Evolutionary conservation across 306 rosid species (phyloP), one percentile per base, ranked within the genome.

Genomic region (Medicago lupulina): DNA sequence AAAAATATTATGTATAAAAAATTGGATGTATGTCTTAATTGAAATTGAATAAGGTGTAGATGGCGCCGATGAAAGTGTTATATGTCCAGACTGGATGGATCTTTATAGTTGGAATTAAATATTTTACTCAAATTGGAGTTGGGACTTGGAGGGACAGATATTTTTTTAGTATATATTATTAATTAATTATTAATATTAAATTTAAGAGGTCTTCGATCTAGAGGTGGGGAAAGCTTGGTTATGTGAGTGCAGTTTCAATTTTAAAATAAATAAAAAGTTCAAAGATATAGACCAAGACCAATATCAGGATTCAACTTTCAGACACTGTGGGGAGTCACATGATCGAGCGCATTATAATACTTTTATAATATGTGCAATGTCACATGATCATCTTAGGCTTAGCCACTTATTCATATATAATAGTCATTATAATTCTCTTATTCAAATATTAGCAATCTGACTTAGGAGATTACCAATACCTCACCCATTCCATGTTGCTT

Each of bases 81-180:
- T 80, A 49, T 66, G 73, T 83, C 74, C 70, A 83, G 87, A 58
- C 78, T 80, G 82, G 79, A 80, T 83, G 79, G 63, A 80, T 80
- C 82, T 83, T 83, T 74, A 54, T 75, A 64, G 73, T 76, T 75
- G 81, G 79, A 65, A 60, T 75, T 79, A 67, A 83, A 79, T 70
- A 54, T 65, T 83, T 68, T 71, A 67, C 78, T 76, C 50, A 40
- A 72, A 34, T 63, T 63, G 36, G 31, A 23, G 80, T 83, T 83
- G 84, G 86, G 82, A 59, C 46, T 71, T 57, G 79, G 83, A 66
- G 62, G 87, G n/a, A 71, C 81, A 63, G 7, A n/a, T 71, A 50
- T 23, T 63, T 74, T 46, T 65, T 21, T 43, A 19, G 12, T 69
- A 54, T 50, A 14, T 17, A 9, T 9, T 12, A 23, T 21, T 58